Evolutionary conservation across 1,139 yeast genomes (phyloP), one percentile per base, ranked within the genome.

Genomic region (Schwanniomyces etchellsii): DNA sequence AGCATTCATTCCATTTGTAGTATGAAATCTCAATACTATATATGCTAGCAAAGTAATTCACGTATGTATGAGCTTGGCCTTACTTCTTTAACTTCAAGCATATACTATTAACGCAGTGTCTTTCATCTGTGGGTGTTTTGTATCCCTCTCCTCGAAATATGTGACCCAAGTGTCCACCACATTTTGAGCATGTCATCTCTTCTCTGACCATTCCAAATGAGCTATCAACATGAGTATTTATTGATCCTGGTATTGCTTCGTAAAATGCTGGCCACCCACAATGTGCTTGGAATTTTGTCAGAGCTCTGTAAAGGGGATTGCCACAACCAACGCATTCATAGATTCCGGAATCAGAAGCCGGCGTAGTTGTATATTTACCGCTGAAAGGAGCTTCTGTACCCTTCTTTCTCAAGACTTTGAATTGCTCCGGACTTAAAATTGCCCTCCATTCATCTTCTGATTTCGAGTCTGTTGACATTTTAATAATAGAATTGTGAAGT

Each of bases 231-330:
- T 70, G 58, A 10, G 81, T 64, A 18, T 57, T 69, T 28, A 91
- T 67, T 2, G 95, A 69, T 0, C 88, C 89, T 0, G 95, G 94
- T 30, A 89, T 62, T 4, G 95, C 96, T 35, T 84, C 81, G 52
- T 80, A 89, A 56, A 91, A 91, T 0, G 96, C 88, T 0, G 98
- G 98, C 98, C 98, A 91, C 3, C 98, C 98, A 56, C 98, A 91
- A 33, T 86, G 88, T 14, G 95, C 75, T 36, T 81, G 77, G 47
- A 93, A 91, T 57, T 91, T 91, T 10, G 96, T 73, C 27, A 70
- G 65, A 21, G 95, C 79, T 39, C 71, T 70, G 56, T 91, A 91
- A 24, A 91, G 60, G 5, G 96, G 95, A 28, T 72, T 64, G 29
- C 67, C 70, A 53, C 98, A 91, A 7, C 81, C 97, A 1, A 82